phyloP scores from a whole-genome alignment of 148 eudicot genomes.

The Cornus kousa region DNA sequence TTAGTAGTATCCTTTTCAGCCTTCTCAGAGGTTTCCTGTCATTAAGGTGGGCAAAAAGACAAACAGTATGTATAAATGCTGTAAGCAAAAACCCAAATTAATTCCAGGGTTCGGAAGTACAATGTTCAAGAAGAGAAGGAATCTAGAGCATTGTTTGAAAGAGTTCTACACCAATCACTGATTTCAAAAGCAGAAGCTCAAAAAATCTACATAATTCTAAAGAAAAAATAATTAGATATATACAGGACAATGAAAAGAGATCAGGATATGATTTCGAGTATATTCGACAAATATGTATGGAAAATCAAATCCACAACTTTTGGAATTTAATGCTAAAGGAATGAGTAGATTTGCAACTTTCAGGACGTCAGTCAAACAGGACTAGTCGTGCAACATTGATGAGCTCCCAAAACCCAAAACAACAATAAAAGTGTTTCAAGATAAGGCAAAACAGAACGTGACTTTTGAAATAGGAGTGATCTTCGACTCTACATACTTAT shows the following conservation, averaged over 20 bases:
- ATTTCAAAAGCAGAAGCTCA: neutral
- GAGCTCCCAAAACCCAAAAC: neutral
- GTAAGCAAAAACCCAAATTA: constrained; percentile 5
- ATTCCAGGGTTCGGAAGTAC: neutral
- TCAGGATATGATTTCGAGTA: no score
- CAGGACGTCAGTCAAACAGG: neutral
- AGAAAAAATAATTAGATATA: neutral
- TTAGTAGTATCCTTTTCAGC: constrained; percentile 47
- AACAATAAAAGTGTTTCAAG: neutral
- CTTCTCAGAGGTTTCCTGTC: constrained; percentile 51
- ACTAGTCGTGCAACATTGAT: neutral
- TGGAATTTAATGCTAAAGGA: neutral
- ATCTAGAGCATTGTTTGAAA: constrained; percentile 3
- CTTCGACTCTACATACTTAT: no score
- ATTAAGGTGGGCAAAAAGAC: constrained; percentile 3
- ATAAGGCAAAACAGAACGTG: neutral
- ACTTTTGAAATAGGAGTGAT: no score
- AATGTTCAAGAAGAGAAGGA: neutral
- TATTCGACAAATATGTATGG: neutral
- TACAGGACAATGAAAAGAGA: neutral
- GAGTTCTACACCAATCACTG: neutral
- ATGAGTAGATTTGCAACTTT: neutral
- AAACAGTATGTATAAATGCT: neutral
- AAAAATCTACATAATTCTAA: neutral
- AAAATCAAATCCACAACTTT: neutral